Evolutionary conservation across 177 flowering plant genomes (phyloP), one percentile per base, ranked within the genome.

Genomic region (Vitis hybrid): DNA sequence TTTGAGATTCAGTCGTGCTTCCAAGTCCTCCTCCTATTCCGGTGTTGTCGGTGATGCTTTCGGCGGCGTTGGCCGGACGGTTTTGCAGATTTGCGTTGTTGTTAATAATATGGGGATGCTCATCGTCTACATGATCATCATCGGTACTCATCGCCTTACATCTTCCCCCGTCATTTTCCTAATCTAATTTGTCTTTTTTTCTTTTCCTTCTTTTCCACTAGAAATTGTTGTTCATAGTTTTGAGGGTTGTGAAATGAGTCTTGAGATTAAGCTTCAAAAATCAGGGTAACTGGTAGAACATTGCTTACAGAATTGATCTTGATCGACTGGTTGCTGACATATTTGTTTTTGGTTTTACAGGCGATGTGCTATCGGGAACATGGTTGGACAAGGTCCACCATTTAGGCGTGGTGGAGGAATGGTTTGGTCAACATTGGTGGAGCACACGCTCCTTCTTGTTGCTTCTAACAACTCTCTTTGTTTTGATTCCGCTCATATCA

Each of bases 391-490:
- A 86, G 57, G 76, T 79, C 49, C 91, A 80, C 65, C 94, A 93
- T 73, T 55, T 76, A 1, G 98, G 98, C 18, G 82, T 93, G 53
- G 54, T 88, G 74, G 95, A 88, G 67, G 95, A 83, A 68, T 93
- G 98, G 97, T 86, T 90, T 70, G 98, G 97, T 61, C 74, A 71
- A 29, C 88, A 80, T 16, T 90, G 93, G 97, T 91, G 91, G 92
- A 88, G 86, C n/a, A 45, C 84, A 14, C 92, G 97, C 14, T 80
- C 73, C 48, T 71, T 77, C 67, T 56, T 89, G 68, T 68, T 93
- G 72, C 80, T 91, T 26, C 73, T 85, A 52, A 88, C 94, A 1
- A 83, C 94, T 0, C 66, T 90, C 18, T 48, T 85, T 20, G 85
- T 93, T 50, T 81, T 91, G 45, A 82, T 79, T 55, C 97, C 97